Evolutionary conservation across 371 early-diverging fungal species (phyloP).

Genomic region (Mucor plumbeus): DNA sequence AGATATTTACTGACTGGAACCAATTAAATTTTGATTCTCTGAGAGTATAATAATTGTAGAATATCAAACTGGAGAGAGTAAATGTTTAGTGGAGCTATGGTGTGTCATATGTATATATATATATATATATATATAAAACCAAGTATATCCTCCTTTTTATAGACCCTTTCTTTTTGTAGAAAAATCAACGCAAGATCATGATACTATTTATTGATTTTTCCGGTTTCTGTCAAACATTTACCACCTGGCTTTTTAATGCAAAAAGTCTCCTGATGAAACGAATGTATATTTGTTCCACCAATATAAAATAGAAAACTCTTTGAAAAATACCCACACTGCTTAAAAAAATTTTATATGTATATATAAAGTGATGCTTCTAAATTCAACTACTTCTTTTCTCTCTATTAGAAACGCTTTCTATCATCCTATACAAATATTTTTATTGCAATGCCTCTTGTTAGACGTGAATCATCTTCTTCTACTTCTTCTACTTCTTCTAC

Average conservation of each 20-base stretch:
- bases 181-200: too few relatives aligned
- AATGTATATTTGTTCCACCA: not conserved
- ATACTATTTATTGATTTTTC: not conserved
- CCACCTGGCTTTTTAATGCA: constrained; percentile 7
- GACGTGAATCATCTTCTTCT: constrained; percentile 15
- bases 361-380: constrained; percentile 1
- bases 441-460: constrained; percentile 6
- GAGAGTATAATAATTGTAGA: not conserved
- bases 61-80: not conserved
- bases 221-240: constrained; percentile 7
- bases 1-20: not conserved
- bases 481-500: constrained; percentile 16
- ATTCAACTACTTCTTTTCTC: constrained; percentile 2
- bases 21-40: not conserved
- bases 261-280: constrained; percentile 11
- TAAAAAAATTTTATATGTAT: too few relatives aligned
- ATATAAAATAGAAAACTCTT: constrained; percentile 7
- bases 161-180: too few relatives aligned
- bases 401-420: constrained; percentile 6
- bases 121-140: too few relatives aligned
- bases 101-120: too few relatives aligned
- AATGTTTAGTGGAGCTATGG: not conserved
- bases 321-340: constrained; percentile 4
- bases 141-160: not conserved
- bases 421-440: not conserved